Conservation (phyloP, 2,329 filamentous ascomycete species). For the Ophiostoma himal-ulmi region DNA sequence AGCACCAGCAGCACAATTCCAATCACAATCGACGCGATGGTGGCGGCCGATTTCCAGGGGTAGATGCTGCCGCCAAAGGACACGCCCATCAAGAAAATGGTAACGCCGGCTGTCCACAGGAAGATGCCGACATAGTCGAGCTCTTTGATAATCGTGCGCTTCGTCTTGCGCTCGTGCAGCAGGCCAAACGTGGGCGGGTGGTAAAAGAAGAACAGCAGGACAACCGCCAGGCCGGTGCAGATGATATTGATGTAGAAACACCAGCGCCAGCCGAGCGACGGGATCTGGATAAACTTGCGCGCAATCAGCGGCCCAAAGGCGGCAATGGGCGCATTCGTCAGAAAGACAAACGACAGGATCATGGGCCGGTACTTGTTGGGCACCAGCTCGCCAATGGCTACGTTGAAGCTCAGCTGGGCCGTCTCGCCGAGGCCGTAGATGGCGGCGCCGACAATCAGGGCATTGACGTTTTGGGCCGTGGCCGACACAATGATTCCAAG, state of each 20-base stretch:
- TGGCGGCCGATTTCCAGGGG: constrained; percentile 33
- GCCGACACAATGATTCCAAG: constrained; percentile 25
- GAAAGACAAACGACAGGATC: constrained; percentile 34
- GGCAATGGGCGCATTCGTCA: constrained; percentile 31
- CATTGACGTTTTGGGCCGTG: constrained; percentile 33
- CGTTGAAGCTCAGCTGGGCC: constrained; percentile 36
- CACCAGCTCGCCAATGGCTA: constrained; percentile 38
- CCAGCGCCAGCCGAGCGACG: constrained; percentile 37
- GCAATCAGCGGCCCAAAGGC: constrained; percentile 33
- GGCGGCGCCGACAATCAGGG: constrained; percentile 34
- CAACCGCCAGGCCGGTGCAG: constrained; percentile 28
- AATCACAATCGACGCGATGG: constrained; percentile 31
- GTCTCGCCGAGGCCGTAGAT: constrained; percentile 37
- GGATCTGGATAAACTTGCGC: constrained; percentile 32
- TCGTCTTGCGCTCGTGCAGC: constrained; percentile 37
- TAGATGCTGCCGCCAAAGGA: constrained; percentile 34
- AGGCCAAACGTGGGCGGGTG: constrained; percentile 38
- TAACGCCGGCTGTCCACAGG: not conserved
- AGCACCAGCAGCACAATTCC: constrained; percentile 23
- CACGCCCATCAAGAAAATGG: constrained; percentile 32
- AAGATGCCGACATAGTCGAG: constrained; percentile 35
- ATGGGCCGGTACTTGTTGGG: constrained; percentile 40
- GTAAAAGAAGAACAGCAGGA: constrained; percentile 36
- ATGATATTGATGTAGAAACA: constrained; percentile 41
- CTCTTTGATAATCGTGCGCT: constrained; percentile 33